Evolutionary conservation across 2,329 filamentous ascomycete genomes (phyloP).

Genomic region (Lomentospora prolificans): DNA sequence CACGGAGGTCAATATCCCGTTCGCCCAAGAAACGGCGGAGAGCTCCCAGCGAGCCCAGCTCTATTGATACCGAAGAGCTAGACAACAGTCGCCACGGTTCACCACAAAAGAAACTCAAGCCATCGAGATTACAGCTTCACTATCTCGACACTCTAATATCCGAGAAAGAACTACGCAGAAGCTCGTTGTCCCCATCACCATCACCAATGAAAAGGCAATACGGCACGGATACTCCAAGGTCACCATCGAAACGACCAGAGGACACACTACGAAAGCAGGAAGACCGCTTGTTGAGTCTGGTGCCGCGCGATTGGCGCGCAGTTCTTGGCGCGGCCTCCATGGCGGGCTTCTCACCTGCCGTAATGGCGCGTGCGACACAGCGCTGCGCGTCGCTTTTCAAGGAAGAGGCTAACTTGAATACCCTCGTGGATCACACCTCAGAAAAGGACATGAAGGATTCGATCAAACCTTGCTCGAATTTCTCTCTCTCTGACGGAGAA

Average conservation of each 20-base stretch:
- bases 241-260: not conserved
- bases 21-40: not conserved
- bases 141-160: not conserved
- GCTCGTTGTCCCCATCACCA: not conserved
- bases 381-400: constrained; percentile 70
- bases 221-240: not conserved
- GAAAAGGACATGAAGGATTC: not conserved
- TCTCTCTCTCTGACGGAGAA: constrained; percentile 10
- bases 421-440: constrained; percentile 28
- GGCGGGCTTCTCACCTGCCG: constrained; percentile 55
- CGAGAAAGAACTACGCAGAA: not conserved
- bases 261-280: not conserved
- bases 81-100: constrained; percentile 4
- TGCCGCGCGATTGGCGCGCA: constrained; percentile 73
- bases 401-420: constrained; percentile 57
- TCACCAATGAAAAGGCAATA: not conserved
- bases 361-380: constrained; percentile 58
- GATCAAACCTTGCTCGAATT: not conserved
- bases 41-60: not conserved
- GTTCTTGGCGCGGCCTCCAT: constrained; percentile 70
- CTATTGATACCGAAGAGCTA: not conserved
- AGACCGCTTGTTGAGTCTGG: not conserved
- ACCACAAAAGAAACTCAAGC: not conserved
- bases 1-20: not conserved
- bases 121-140: not conserved